Evolutionary conservation across 208 protist genomes (phyloP).

Genomic region (Trichomonas gallinae): DNA sequence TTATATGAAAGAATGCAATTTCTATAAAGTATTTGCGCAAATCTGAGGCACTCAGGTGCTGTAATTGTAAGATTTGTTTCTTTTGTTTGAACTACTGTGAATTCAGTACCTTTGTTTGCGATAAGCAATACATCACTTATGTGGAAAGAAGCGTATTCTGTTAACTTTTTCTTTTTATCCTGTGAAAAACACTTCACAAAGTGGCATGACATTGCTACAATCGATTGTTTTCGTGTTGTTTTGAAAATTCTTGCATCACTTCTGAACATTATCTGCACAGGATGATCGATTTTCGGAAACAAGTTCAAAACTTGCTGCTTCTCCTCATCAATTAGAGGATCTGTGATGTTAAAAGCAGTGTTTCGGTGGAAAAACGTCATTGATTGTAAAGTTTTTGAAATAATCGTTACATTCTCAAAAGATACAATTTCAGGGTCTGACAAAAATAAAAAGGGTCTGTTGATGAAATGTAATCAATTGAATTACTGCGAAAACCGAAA

Average conservation of each 20-base stretch:
- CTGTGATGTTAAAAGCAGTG: neutral
- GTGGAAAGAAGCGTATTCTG: neutral
- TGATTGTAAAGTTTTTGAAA: neutral
- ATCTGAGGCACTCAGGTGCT: neutral
- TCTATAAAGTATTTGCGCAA: neutral
- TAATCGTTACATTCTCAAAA: neutral
- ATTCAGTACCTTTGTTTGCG: neutral
- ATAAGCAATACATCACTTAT: neutral
- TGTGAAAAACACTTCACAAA: neutral
- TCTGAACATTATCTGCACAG: neutral
- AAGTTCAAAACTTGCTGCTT: neutral
- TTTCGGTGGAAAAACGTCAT: neutral
- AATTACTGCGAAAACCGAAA: too few relatives aligned
- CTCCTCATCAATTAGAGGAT: neutral
- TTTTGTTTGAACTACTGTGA: neutral
- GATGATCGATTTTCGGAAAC: neutral
- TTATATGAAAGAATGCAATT: neutral
- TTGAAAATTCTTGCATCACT: neutral
- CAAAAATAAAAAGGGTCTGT: too few relatives aligned
- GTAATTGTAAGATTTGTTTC: neutral
- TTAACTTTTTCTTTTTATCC: neutral
- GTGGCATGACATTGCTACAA: neutral
- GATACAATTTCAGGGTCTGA: too few relatives aligned
- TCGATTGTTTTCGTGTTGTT: neutral
- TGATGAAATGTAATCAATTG: too few relatives aligned